Evolutionary conservation across 257 asterid genomes (phyloP).

Genomic region (Asclepias syriaca): DNA sequence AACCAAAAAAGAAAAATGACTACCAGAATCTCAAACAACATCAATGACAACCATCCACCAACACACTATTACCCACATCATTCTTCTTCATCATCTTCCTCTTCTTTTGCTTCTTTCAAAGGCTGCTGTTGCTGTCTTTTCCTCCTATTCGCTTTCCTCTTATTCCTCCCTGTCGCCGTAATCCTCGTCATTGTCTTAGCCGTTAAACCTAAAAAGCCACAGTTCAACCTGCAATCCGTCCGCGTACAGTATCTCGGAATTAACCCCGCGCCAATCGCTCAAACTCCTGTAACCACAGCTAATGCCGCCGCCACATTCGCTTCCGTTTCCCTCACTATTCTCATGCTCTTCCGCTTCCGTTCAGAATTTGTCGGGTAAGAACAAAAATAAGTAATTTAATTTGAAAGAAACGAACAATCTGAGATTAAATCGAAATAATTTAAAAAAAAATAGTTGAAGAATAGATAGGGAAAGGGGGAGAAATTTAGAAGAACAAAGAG

Average conservation of each 20-base stretch:
- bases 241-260: conserved; percentile 77
- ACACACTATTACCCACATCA: conserved; percentile 37
- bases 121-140: conserved; percentile 99
- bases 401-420: too few relatives aligned
- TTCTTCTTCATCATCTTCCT: conserved; percentile 33
- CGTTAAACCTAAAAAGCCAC: conserved; percentile 83
- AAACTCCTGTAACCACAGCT: conserved; percentile 38
- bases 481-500: too few relatives aligned
- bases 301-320: conserved; percentile 67
- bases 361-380: too few relatives aligned
- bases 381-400: too few relatives aligned
- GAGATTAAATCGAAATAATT: too few relatives aligned
- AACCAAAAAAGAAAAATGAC: conserved; percentile 13
- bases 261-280: conserved; percentile 42
- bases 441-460: too few relatives aligned
- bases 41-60: conserved; percentile 10
- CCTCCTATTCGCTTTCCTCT: conserved; percentile 77
- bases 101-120: conserved; percentile 83
- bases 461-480: too few relatives aligned
- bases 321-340: conserved; percentile 63
- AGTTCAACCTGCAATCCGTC: conserved; percentile 89
- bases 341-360: conserved; percentile 73
- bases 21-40: conserved; percentile 14
- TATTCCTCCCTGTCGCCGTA: conserved; percentile 68
- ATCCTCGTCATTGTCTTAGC: conserved; percentile 75